These are phyloP conservation scores for Chaetoscypha palmicola DNA, from an alignment of 2,329 filamentous ascomycete genomes.

Conservation along the genomic window DNA sequence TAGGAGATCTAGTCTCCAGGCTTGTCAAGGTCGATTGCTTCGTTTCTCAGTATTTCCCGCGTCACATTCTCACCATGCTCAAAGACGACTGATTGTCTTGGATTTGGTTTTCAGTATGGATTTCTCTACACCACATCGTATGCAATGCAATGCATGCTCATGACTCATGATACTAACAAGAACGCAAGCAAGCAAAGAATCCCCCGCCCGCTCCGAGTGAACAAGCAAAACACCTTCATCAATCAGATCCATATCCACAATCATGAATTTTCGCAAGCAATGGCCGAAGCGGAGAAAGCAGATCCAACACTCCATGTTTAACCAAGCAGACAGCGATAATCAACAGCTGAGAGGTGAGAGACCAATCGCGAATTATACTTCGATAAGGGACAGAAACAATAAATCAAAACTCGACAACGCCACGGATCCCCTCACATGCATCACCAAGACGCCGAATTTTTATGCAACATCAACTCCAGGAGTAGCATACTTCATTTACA, in stretches of 20 bases:
- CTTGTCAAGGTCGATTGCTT: no score
- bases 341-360: background rate
- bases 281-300: no score
- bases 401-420: conserved; percentile 6
- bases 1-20: no score
- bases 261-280: background rate
- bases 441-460: conserved; percentile 14
- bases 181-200: conserved; percentile 2
- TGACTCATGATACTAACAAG: conserved; percentile 13
- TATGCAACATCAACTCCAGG: conserved; percentile 24
- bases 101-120: no score
- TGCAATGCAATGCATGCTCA: conserved; percentile 14
- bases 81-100: no score
- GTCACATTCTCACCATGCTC: no score
- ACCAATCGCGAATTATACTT: conserved; percentile 5
- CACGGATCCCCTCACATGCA: conserved; percentile 11
- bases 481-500: conserved; percentile 24
- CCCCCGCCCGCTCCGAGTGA: background rate
- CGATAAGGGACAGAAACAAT: conserved; percentile 4
- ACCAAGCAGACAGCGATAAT: no score
- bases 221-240: background rate
- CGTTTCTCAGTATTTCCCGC: no score
- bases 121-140: conserved; percentile 5
- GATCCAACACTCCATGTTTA: conserved; percentile 1
- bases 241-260: conserved; percentile 3